Evolutionary conservation across 192 early-diverging fungal genomes (phyloP), one percentile per base, ranked within the genome.

Genomic region (Rhizophagus sp.): DNA sequence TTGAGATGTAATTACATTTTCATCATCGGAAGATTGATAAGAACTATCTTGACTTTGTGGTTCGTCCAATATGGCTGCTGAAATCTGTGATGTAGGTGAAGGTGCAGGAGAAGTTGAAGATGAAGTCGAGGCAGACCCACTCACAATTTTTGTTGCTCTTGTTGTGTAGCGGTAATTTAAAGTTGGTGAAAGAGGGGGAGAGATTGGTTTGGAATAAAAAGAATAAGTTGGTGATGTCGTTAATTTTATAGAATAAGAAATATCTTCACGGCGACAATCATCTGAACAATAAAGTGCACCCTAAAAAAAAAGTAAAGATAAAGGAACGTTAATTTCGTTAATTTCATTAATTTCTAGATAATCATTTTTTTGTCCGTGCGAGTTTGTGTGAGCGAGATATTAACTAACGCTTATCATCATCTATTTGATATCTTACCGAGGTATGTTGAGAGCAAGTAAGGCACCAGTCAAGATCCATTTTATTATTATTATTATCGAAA

Each of bases 381-480:
- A n/a, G 7, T 44, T 7, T 19, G 50, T 57, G 13, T 5, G 13
- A 57, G 17, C 19, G 0, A 2, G 17, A 30, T 30, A 30, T 30
- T 30, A 30, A 30, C 27, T 30, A 30, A 30, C 27, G 27, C 27
- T 30, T 30, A 30, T 19, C 4, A 57, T 19, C 13, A 19, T 19
- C 4, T 19, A 27, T 50, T 24, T 50, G 22, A 57, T 24, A 73
- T 11, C 47, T 73, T 73, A 73, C 71, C 71, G 49, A 52, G 30
- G 71, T 73, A 10, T 50, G 71, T 50, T 73, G 71, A 44, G 71
- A 73, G 15, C 71, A 73, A 73, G 71, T 73, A 24, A 73, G 71
- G 8, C 71, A 73, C 71, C 71, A 73, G 39, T 73, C 71, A 15
- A 73, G 39, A 73, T 73, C 71, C 71, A 73, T 73, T 70, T 70